phyloP scores from a whole-genome alignment of 2,329 filamentous ascomycete genomes.

The Aspergillus terreus region DNA sequence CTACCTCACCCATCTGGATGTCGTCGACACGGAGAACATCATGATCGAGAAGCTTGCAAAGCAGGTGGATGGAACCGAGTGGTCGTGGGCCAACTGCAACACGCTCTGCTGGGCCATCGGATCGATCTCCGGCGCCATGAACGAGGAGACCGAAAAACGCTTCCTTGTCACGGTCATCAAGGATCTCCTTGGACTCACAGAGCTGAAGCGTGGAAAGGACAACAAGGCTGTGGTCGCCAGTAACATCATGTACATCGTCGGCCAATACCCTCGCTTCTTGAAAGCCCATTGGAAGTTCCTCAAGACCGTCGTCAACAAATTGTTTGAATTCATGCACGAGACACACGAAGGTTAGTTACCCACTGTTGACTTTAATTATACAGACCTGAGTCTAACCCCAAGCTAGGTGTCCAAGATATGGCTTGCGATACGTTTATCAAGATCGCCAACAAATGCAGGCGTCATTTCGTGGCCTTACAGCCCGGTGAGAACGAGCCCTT shows the following conservation, averaged over 20 bases:
- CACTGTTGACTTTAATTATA: neutral
- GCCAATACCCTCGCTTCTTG: conserved; percentile 94
- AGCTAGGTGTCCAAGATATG: conserved; percentile 91
- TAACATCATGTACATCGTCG: conserved; percentile 99
- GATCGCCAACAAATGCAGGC: conserved; percentile 95
- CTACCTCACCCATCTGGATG: conserved; percentile 94
- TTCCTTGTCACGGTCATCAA: conserved; percentile 99
- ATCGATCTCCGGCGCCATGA: conserved; percentile 98
- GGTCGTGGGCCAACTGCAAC: conserved; percentile 99
- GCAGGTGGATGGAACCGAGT: conserved; percentile 92
- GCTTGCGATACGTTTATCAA: conserved; percentile 99
- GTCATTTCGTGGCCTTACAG: conserved; percentile 94
- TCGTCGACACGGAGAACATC: conserved; percentile 95
- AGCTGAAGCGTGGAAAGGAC: conserved; percentile 99
- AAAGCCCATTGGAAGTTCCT: conserved; percentile 99
- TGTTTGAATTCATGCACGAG: conserved; percentile 99
- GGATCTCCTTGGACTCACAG: conserved; percentile 89
- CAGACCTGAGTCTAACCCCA: conserved; percentile 25
- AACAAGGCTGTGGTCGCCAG: conserved; percentile 99
- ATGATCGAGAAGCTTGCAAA: conserved; percentile 98
- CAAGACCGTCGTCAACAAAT: conserved; percentile 98
- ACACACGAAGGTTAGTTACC: conserved; percentile 77
- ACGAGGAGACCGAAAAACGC: conserved; percentile 97
- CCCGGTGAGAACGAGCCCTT: conserved; percentile 93
- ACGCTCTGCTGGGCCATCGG: conserved; percentile 99